phyloP scores from a whole-genome alignment of 306 rosid genomes.

The Leucaena leucocephala region DNA sequence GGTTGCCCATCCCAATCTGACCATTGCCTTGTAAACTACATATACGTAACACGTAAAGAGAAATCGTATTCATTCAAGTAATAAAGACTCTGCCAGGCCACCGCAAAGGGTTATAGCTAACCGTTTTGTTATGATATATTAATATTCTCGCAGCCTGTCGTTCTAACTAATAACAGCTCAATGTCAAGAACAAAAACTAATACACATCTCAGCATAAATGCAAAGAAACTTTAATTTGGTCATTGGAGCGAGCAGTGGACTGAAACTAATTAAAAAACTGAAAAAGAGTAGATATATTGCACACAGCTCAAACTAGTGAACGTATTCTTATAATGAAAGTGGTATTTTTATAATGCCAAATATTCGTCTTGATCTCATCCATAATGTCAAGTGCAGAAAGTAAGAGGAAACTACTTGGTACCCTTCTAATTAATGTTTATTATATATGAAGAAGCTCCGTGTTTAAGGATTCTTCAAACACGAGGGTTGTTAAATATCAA shows the following conservation, averaged over 20 bases:
- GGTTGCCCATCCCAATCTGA: background rate
- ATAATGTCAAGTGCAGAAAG: conserved; percentile 5
- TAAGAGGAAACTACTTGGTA: conserved; percentile 9
- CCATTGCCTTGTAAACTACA: background rate
- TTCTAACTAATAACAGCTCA: no score
- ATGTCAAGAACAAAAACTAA: background rate
- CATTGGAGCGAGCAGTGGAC: background rate
- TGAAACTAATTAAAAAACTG: background rate
- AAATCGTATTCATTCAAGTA: background rate
- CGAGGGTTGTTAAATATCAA: conserved; percentile 1
- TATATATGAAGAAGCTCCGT: background rate
- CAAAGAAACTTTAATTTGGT: background rate
- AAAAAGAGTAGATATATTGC: background rate
- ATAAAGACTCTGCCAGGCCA: background rate
- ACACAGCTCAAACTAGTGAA: background rate
- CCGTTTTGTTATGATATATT: background rate
- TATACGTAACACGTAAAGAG: background rate
- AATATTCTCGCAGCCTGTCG: no score
- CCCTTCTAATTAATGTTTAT: background rate
- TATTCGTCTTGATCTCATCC: background rate
- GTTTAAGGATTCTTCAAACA: background rate
- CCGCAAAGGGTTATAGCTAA: background rate
- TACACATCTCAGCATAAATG: background rate
- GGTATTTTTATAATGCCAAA: background rate
- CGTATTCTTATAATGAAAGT: background rate